Evolutionary conservation across 2,329 filamentous ascomycete genomes (phyloP).

Genomic region (Nannizzia gypsea): DNA sequence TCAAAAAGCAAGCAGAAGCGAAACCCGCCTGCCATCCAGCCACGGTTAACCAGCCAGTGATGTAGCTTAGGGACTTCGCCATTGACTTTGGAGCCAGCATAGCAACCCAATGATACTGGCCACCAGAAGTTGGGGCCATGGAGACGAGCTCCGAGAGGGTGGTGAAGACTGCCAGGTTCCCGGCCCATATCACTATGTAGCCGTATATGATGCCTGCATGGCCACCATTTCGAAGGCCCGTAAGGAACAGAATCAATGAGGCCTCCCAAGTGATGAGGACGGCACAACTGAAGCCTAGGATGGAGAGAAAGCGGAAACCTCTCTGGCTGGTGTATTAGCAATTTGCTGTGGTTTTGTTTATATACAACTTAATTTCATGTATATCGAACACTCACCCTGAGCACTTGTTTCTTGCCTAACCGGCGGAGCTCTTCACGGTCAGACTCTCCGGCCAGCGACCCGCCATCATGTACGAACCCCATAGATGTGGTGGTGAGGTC

Average conservation of each 20-base stretch:
- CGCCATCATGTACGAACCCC: background rate
- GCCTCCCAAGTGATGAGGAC: conserved; percentile 31
- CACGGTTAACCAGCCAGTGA: conserved; percentile 31
- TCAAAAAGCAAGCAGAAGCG: conserved; percentile 25
- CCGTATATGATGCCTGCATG: conserved; percentile 29
- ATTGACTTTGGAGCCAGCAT: conserved; percentile 26
- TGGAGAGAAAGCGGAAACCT: conserved; percentile 26
- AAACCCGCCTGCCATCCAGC: conserved; percentile 29
- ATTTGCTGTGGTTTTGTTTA: background rate
- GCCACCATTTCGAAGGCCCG: conserved; percentile 23
- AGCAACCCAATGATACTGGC: conserved; percentile 33
- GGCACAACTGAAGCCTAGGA: conserved; percentile 28
- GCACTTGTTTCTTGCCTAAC: conserved; percentile 34
- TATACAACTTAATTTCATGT: background rate
- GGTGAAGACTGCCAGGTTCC: conserved; percentile 28
- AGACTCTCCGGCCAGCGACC: conserved; percentile 8
- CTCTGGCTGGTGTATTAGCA: conserved; percentile 12
- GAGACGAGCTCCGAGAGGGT: conserved; percentile 33
- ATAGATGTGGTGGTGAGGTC: background rate
- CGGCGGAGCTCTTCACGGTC: conserved; percentile 28
- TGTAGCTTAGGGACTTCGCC: conserved; percentile 27
- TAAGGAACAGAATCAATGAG: conserved; percentile 12
- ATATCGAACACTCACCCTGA: conserved; percentile 23
- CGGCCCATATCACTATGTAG: conserved; percentile 26
- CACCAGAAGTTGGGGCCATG: conserved; percentile 30